phyloP scores from a whole-genome alignment of 805 yeast genomes.

The Yarrowia alimentaria region DNA sequence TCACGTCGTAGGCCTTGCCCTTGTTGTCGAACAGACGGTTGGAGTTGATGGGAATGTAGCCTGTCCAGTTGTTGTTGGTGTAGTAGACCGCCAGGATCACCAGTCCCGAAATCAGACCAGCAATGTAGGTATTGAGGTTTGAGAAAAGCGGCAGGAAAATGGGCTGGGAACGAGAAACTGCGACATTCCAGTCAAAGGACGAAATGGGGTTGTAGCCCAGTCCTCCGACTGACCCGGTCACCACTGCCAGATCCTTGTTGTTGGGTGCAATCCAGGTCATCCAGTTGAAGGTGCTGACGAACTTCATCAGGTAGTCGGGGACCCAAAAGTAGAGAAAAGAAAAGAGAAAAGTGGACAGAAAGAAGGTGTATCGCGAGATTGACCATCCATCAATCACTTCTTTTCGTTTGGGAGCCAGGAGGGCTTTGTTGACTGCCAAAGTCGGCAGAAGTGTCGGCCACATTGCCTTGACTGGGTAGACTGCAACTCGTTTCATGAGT shows the following conservation, averaged over 20 bases:
- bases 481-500: constrained; percentile 51
- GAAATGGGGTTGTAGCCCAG: constrained; percentile 46
- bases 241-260: constrained; percentile 56
- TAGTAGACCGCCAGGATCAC: constrained; percentile 51
- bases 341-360: constrained; percentile 44
- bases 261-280: constrained; percentile 53
- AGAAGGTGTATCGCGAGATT: constrained; percentile 52
- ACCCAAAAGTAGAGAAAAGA: constrained; percentile 61
- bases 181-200: constrained; percentile 45
- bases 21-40: constrained; percentile 53
- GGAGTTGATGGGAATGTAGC: constrained; percentile 57
- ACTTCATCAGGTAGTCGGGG: constrained; percentile 63
- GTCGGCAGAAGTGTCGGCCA: constrained; percentile 57
- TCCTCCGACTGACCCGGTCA: constrained; percentile 52
- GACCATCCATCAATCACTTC: constrained; percentile 59
- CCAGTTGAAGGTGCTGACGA: constrained; percentile 62
- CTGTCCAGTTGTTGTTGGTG: constrained; percentile 57
- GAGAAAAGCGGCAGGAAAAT: constrained; percentile 29
- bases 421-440: too few species aligned
- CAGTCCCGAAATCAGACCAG: constrained; percentile 29
- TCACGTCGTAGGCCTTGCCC: constrained; percentile 50
- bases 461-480: constrained; percentile 45
- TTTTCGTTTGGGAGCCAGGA: constrained; percentile 40
- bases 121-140: constrained; percentile 25
- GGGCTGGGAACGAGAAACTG: constrained; percentile 30